Base-by-base conservation (phyloP, 1,284 basidiomycete species). In the Cutaneotrichosporon sp. region DNA sequence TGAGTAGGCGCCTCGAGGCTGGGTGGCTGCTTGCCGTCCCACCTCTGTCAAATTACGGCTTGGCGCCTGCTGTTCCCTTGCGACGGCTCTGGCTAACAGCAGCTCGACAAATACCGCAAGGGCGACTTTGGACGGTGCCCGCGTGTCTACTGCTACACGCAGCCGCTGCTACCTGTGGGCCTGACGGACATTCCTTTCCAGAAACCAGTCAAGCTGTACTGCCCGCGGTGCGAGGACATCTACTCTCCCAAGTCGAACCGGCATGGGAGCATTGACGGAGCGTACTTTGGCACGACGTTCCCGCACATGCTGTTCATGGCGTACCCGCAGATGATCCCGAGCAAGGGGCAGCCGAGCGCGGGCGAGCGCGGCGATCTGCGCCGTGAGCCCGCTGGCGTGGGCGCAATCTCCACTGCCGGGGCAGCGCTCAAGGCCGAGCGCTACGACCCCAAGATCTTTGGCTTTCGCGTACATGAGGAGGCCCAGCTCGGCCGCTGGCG, bases 101-200 rank as follows among this genome's bases (percentile, higher is more conserved):
- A 93, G 90, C 83, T 93, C 51, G 91, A 96, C 65, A 97, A 97
- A 76, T 96, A 93, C 80, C 94, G 93, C 75, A 87, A 89, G 65
- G 90, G 88, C 50, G 93, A 97, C 73, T 97, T 97, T 67, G 92
- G 92, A 35, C 85, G 92, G 49, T 97, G 92, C 76, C 92, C 93
- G 1, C 87, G 92, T 54, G 92, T 96, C 15, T 82, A 92, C 63
- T 97, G 92, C 77, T 86, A 89, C 68, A 82, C 83, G 5, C 91
- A 97, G 72, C 86, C 90, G 8, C 85, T 97, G 56, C 85, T 96
- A 22, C 92, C 92, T n/a, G 89, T 96, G 58, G 92, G 92, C 10
- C 82, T 96, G 34, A 91, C 88, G 53, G 93, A 97, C 75, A 80
- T 90, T 17, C 88, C 92, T 0, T 96, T 93, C 74, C 88, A 93